These are phyloP conservation scores for Avena eriantha DNA, from an alignment of 176 grass and related monocot species.

Conservation along the genomic window DNA sequence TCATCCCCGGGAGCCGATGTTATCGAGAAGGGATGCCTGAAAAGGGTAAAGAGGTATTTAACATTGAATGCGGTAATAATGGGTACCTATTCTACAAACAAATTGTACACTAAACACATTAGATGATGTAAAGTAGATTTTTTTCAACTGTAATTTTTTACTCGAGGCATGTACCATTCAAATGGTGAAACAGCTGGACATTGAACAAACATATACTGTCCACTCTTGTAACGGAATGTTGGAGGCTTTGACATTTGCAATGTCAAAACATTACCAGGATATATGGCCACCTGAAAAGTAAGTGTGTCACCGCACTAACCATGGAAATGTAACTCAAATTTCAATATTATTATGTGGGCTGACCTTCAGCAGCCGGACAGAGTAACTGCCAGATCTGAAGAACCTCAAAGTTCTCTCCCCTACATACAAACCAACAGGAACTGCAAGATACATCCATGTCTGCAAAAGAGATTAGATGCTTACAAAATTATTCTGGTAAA, in stretches of 20 bases:
- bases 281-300: conserved; percentile 85
- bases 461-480: conserved; percentile 42
- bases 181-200: conserved; percentile 93
- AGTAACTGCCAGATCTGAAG: conserved; percentile 87
- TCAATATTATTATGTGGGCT: conserved; percentile 7
- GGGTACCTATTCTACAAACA: conserved; percentile 11
- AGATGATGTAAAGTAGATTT: neutral
- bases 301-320: conserved; percentile 42
- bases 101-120: neutral
- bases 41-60: conserved; percentile 35
- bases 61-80: conserved; percentile 8
- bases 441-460: conserved; percentile 99
- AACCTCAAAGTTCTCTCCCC: conserved; percentile 91
- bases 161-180: conserved; percentile 76
- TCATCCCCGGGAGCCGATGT: conserved; percentile 92
- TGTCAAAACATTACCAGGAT: conserved; percentile 95
- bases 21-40: conserved; percentile 98
- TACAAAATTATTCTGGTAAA: conserved; percentile 22
- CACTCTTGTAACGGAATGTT: conserved; percentile 85
- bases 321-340: conserved; percentile 42
- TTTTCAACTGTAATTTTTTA: conserved; percentile 21
- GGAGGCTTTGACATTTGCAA: conserved; percentile 93
- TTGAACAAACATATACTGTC: conserved; percentile 99
- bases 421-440: conserved; percentile 82
- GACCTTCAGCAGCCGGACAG: conserved; percentile 90